Base-by-base conservation (phyloP, 495 filamentous ascomycete species). In the Trichoderma parareesei region DNA sequence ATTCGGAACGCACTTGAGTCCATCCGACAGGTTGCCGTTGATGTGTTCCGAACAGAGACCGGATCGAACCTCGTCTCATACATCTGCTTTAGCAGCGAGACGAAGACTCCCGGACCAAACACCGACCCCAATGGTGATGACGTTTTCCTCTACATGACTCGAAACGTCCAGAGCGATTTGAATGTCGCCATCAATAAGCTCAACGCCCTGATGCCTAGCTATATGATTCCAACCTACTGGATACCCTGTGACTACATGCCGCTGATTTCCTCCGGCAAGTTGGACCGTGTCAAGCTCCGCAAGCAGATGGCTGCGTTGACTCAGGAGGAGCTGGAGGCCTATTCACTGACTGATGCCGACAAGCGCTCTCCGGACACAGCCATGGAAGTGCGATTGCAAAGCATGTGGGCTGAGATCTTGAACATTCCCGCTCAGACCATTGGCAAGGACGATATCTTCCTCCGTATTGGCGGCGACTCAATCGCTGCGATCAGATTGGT, bases 221-320 rank as follows among this genome's bases (percentile, higher is more conserved):
- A 69, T 48, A 70, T 70, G 69, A 53, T 70, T 16, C 69, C 69
- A 1, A 65, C 61, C 9, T 20, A 60, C 14, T 68, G 55, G 46
- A 67, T 70, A 37, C 60, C 60, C 16, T 61, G 38, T 41, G n/a
- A n/a, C 16, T 43, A 61, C 20, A 61, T 61, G 41, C 60, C 60
- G 10, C 60, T 61, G n/a, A 42, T 43, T 90, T 94, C 69, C 88
- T 85, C 67, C 81, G 87, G 60, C 88, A 61, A 61, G n/a, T 6
- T 43, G 9, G 60, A 61, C 14, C 79, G 84, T 5, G 77, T 78
- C n/a, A 59, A 76, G 38, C 73, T 82, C 13, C 77, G 77, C 64
- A 75, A 73, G 61, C 71, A 74, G 68, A 76, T 79, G 35, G 61
- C 70, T 0, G 74, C 74, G 2, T 38, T 77, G 10, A 74, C 78